Evolutionary conservation across 108 stramenopile genomes (phyloP), one percentile per base, ranked within the genome.

Genomic region (Cyclostephanos invisitatus): DNA sequence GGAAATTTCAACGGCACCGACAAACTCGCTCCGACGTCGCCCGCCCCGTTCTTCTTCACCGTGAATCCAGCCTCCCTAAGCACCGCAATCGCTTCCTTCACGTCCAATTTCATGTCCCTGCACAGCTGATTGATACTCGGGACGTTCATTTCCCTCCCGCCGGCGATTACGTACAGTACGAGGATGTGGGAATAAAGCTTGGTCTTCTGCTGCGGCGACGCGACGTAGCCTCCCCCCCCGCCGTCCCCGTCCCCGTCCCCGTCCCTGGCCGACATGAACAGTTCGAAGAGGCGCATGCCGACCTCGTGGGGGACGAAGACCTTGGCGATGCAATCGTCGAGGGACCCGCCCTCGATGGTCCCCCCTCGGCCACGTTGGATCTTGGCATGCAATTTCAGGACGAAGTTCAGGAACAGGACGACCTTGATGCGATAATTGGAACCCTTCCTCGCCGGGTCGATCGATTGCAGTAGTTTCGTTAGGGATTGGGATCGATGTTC

Each of bases 41-140:
- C 75, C 0, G 11, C 59, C 0, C 77, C 81, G 42, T 71, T 86
- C 66, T 83, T 86, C 73, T 72, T 74, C 37, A 88, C 80, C 5
- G 70, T 83, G 68, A 85, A 93, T 24, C 95, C 95, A 0, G 95
- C 95, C 68, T 82, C 69, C 61, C 88, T 81, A n/a, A 90, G 77
- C 29, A 92, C 46, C 11, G 70, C 58, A 7, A 38, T 63, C 18
- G 88, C 90, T 37, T 84, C 68, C 28, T 73, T 75, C 3, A 61
- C 66, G 24, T 89, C 89, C 73, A 89, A 51, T 69, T 85, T 80
- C 51, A 93, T 49, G 49, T 90, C 90, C 25, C 84, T 80, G 14
- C 77, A 84, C 15, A 95, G 67, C 38, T 72, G 72, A 54, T 81
- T 77, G 2, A 92, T 64, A 64, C 78, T 77, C 20, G 69, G 56